Base-by-base conservation (phyloP, 371 early-diverging fungal species). In the Mucor circinelloides region DNA sequence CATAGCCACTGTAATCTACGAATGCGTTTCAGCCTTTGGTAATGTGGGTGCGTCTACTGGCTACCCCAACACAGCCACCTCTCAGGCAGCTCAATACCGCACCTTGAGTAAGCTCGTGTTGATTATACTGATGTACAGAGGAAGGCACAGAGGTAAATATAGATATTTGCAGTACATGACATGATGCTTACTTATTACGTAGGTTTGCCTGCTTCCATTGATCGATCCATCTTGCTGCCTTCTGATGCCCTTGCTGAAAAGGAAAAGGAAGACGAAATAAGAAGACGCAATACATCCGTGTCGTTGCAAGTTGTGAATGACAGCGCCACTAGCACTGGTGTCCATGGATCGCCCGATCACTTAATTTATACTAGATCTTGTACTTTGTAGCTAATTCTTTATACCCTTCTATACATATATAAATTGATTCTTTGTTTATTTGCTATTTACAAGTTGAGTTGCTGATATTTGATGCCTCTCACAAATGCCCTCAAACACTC, bases 171-270 rank as follows among this genome's bases (percentile, higher is more conserved):
- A 21, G 6, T 48, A n/a, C 46, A 58, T n/a, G 19, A 21, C 21
- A 8, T 25, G 23, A n/a, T 27, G 25, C 15, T 38, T 7, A 28
- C 19, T 15, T 55, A 27, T 62, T 63, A 17, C 42, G 5, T 59
- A 81, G 81, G 79, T 42, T 60, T 82, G 13, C 83, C 83, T 12
- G 76, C 76, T 2, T 73, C 80, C 25, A 82, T 82, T 58, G 83
- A 82, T 74, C 71, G 83, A 42, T 80, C 83, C 31, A 77, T 82
- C 12, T 56, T 82, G 25, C 61, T 82, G 28, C 83, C 83, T 10
- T 80, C 80, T 23, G 83, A 74, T 34, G 48, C 69, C 52, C 38
- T 73, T n/a, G 71, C 67, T n/a, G 56, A 71, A 46, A 71, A 68
- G 13, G 77, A 77, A 67, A 68, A 67, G 58, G 71, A 77, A 58